These are phyloP conservation scores for Boletus pseudo-olivaceus DNA, from an alignment of 768 basidiomycete species.

Conservation along the genomic window DNA sequence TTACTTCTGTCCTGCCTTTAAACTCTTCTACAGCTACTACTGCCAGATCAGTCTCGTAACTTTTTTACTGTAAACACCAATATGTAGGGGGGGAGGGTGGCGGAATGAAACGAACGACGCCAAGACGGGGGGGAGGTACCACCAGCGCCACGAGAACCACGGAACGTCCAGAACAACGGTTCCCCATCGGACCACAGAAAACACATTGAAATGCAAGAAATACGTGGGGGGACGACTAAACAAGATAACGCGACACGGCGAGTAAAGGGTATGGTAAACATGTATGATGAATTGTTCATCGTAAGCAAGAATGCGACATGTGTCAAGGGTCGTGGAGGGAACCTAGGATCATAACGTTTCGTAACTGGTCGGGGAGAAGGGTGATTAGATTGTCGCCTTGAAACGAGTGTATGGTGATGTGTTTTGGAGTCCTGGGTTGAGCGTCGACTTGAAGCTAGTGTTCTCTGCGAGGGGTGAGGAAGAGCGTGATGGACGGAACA, in stretches of 20 bases:
- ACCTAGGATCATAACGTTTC: conserved; percentile 22
- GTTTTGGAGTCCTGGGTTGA: conserved; percentile 12
- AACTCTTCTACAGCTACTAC: conserved; percentile 26
- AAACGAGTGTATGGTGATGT: conserved; percentile 19
- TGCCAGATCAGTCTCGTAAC: conserved; percentile 26
- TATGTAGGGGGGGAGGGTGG: conserved; percentile 12
- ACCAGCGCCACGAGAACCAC: conserved; percentile 14
- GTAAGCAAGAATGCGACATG: conserved; percentile 30
- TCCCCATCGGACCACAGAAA: conserved; percentile 21
- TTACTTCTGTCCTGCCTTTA: conserved; percentile 33
- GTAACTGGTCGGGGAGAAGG: conserved; percentile 16
- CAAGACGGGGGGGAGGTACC: conserved; percentile 6
- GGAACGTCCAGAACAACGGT: conserved; percentile 16
- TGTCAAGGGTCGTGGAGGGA: conserved; percentile 12
- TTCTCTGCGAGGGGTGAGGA: conserved; percentile 11
- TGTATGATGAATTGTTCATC: conserved; percentile 23
- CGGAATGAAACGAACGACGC: conserved; percentile 11
- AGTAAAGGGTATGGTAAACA: conserved; percentile 31
- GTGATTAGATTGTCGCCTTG: conserved; percentile 28
- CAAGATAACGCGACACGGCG: conserved; percentile 29
- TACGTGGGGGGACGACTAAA: conserved; percentile 21
- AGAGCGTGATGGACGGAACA: not conserved
- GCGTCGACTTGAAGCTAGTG: conserved; percentile 9
- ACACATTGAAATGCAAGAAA: conserved; percentile 23
- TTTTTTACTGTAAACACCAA: conserved; percentile 21